Evolutionary conservation across 1,284 basidiomycete species (phyloP).

Genomic region (Irpex sp.): DNA sequence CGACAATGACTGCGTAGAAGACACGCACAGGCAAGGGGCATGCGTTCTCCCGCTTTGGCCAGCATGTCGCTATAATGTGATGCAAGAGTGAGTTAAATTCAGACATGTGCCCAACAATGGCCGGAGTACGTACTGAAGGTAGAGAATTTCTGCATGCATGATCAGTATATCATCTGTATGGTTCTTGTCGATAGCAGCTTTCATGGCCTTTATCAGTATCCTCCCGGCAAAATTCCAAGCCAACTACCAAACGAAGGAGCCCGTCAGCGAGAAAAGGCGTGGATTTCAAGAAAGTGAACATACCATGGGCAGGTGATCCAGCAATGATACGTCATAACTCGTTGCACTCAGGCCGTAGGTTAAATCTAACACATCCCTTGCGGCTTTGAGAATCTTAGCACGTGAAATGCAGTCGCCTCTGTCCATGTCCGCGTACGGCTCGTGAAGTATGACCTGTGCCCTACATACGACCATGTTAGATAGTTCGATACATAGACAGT

Average conservation of each 20-base stretch:
- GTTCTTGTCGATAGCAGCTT: constrained; percentile 51
- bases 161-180: constrained; percentile 50
- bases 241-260: constrained; percentile 38
- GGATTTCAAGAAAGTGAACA: constrained; percentile 18
- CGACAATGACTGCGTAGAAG: background rate
- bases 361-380: constrained; percentile 61
- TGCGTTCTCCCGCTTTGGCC: constrained; percentile 55
- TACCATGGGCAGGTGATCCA: constrained; percentile 61
- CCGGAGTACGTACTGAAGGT: constrained; percentile 50
- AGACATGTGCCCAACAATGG: background rate
- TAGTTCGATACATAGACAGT: background rate
- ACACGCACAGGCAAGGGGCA: constrained; percentile 54
- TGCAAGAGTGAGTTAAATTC: background rate
- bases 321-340: constrained; percentile 62
- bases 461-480: constrained; percentile 28
- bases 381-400: constrained; percentile 58
- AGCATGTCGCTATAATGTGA: constrained; percentile 46
- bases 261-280: constrained; percentile 5
- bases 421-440: constrained; percentile 58
- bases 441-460: constrained; percentile 62
- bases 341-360: constrained; percentile 64
- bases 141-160: constrained; percentile 60
- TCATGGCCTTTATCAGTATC: constrained; percentile 60
- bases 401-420: constrained; percentile 53
- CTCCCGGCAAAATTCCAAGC: constrained; percentile 65